Evolutionary conservation across 441 rosid genomes (phyloP), one percentile per base, ranked within the genome.

Genomic region (Euphorbia celastroides): DNA sequence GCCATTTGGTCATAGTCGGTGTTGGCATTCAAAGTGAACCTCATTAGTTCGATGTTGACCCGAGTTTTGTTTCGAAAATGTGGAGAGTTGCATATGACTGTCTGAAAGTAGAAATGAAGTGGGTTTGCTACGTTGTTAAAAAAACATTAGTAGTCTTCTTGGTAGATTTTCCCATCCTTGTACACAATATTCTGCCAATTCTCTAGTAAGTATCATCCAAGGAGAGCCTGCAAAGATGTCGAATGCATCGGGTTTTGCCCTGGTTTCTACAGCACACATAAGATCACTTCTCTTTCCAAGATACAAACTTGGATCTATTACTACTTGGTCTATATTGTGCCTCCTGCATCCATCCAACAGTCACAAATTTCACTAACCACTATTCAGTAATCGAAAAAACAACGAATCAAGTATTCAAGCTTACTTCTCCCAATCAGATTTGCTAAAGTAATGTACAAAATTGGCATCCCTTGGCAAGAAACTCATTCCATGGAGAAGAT

Each of bases 151-250:
- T 17, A 81, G 69, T 27, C 79, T 79, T 67, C 90, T 77, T 0
- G 90, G 90, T n/a, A 82, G 74, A 63, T 80, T 86, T 28, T 82
- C 86, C 85, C 85, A 82, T 64, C 86, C 88, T 42, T 75, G 70
- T 22, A 83, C 69, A 30, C 90, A 82, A 20, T 77, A 79, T 67
- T 82, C 88, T 61, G 78, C 60, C 67, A 82, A 77, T 22, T 32
- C 50, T 66, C 86, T 75, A 26, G 81, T 77, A 19, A 80, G 80
- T 61, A 82, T 77, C 74, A 79, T 64, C 85, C 88, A 80, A 4
- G 85, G 82, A 1, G 90, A 86, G 22, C 90, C 90, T 86, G 82
- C 67, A 61, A 60, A 74, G 41, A 83, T 71, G 32, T 62, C 64
- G 77, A 77, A 83, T 41, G 78, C 83, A 64, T 83, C 73, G 60